Percentiles rank a stretch among this genome's conserved stretches.
Conservation (phyloP, 192 early-diverging fungal species). For the Gigaspora rosea region DNA sequence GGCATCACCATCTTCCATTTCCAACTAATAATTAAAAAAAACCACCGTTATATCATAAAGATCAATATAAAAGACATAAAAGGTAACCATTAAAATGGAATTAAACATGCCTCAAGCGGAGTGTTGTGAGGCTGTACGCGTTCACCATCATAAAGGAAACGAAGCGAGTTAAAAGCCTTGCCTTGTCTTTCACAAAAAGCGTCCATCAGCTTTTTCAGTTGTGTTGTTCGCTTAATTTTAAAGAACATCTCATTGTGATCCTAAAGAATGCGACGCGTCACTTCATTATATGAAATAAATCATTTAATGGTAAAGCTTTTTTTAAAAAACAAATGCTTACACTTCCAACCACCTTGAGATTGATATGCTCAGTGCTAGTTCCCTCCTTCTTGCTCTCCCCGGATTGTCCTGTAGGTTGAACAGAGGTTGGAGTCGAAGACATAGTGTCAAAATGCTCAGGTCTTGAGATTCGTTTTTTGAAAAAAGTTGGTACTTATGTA, state of each 20-base stretch:
- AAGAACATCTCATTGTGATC: slow-evolving; percentile 84
- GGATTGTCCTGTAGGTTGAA: no score
- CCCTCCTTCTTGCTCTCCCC: no score
- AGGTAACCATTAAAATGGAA: not conserved
- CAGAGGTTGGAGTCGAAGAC: no score
- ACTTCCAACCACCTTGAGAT: slow-evolving; percentile 85
- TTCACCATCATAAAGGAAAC: slow-evolving; percentile 90
- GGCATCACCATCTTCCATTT: slow-evolving; percentile 93
- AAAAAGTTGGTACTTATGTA: no score
- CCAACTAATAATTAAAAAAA: slow-evolving; percentile 61
- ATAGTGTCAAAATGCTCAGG: no score
- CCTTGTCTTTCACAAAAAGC: slow-evolving; percentile 90
- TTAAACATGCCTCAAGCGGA: slow-evolving; percentile 72
- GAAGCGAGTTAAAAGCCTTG: slow-evolving; percentile 73
- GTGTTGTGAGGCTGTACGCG: slow-evolving; percentile 80
- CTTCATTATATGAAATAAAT: not conserved
- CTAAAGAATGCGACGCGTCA: slow-evolving; percentile 39
- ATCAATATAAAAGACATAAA: not conserved
- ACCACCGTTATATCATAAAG: not conserved
- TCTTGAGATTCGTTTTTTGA: no score
- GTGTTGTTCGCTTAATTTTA: slow-evolving; percentile 94
- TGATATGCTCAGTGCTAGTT: slow-evolving; percentile 73
- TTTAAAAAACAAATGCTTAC: slow-evolving; percentile 58
- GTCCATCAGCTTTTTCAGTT: slow-evolving; percentile 91
- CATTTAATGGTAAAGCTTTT: not conserved